Evolutionary conservation across 2,329 filamentous ascomycete species (phyloP), one percentile per base, ranked within the genome.

Genomic region (Fusarium denticulatum): DNA sequence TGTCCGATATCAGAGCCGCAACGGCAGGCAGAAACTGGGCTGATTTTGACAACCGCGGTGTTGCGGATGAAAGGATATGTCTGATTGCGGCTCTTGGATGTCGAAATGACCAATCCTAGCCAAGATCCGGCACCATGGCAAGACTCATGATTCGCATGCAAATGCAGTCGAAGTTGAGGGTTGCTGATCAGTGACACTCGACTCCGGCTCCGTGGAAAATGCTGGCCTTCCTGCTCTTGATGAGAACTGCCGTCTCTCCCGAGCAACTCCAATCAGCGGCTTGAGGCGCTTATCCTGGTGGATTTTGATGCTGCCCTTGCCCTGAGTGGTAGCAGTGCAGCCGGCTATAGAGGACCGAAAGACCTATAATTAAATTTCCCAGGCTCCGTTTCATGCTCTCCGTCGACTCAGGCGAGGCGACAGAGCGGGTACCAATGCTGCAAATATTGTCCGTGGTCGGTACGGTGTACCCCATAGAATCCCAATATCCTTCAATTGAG

Each of bases 311-410:
- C 50, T 65, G 64, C 56, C 71, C 63, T 73, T 61, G 60, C 50
- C 60, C 64, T 63, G 56, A 63, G 52, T 46, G 26, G 46, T 46
- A 39, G n/a, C 30, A 63, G 36, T 40, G 30, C 42, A 67, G 34
- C 47, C 30, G 53, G 34, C 39, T 39, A 34, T 49, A 37, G 40
- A 55, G 55, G 43, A 68, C 36, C 36, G 30, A 32, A 37, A 34
- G 61, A 62, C 63, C 74, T 74, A 70, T 74, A 69, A 67, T 78
- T 78, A 77, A 77, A 71, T 71, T 74, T 61, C 67, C 60, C 62
- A 68, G 34, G 64, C 64, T 71, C 75, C 72, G 56, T 76, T 63
- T 69, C 58, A 64, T 69, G 64, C 66, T 37, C 50, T 69, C 52
- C 46, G 55, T 68, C 52, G 61, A 69, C 66, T 71, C 67, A 74